Evolutionary conservation across 352 stramenopile species (phyloP).

Genomic region (Phytopythium oedochilum): DNA sequence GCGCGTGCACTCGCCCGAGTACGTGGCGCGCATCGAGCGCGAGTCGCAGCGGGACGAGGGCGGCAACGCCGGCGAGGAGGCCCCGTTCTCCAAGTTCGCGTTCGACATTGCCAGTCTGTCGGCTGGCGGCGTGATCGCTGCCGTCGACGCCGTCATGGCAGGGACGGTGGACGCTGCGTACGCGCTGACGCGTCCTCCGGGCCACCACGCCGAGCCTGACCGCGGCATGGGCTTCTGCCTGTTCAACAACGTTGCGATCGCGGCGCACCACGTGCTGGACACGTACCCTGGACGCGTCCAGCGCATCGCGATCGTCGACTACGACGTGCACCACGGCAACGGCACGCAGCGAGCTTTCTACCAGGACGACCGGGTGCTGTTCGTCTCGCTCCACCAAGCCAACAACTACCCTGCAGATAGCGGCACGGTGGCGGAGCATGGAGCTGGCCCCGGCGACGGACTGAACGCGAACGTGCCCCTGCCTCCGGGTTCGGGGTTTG

Average conservation of each 20-base stretch:
- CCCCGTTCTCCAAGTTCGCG: constrained; percentile 62
- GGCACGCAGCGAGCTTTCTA: constrained; percentile 92
- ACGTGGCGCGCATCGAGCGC: constrained; percentile 46
- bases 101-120: constrained; percentile 77
- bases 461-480: constrained; percentile 86
- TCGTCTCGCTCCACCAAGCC: constrained; percentile 75
- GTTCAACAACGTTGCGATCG: constrained; percentile 71
- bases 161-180: constrained; percentile 42
- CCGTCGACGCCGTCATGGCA: constrained; percentile 52
- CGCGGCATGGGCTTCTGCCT: constrained; percentile 70
- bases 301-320: constrained; percentile 93
- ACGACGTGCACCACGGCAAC: constrained; percentile 96
- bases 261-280: constrained; percentile 37
- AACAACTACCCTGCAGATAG: constrained; percentile 78
- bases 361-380: constrained; percentile 65
- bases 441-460: constrained; percentile 26
- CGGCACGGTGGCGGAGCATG: constrained; percentile 38
- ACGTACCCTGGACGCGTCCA: constrained; percentile 68
- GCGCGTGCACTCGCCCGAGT: constrained; percentile 49
- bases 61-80: constrained; percentile 66
- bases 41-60: constrained; percentile 51
- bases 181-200: constrained; percentile 61
- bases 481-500: constrained; percentile 64
- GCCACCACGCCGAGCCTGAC: constrained; percentile 56
- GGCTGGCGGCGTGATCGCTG: constrained; percentile 52